Percentiles rank a stretch among this genome's conserved stretches.
phyloP scores from a whole-genome alignment of 345 rosid species.

The Citrus hindsii region DNA sequence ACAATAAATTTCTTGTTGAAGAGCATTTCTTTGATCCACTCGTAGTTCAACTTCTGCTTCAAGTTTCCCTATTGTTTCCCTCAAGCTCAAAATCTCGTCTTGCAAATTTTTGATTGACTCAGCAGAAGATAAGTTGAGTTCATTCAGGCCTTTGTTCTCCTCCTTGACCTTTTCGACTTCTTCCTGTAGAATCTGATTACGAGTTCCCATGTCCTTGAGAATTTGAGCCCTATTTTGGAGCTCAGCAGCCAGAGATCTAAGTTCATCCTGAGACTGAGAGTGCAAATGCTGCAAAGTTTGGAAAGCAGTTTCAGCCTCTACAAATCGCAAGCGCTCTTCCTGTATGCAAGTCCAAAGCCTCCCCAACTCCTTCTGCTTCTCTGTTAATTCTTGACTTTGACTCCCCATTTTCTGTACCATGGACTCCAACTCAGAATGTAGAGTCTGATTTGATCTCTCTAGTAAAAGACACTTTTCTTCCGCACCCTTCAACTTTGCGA shows the following conservation, averaged over 20 bases:
- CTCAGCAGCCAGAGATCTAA: conserved; percentile 63
- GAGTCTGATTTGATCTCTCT: conserved; percentile 73
- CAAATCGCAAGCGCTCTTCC: conserved; percentile 78
- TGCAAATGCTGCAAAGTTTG: conserved; percentile 93
- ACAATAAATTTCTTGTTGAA: conserved; percentile 97
- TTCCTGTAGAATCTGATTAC: conserved; percentile 48
- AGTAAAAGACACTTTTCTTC: conserved; percentile 77
- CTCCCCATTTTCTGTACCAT: conserved; percentile 50
- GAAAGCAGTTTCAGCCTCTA: conserved; percentile 98
- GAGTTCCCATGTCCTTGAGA: conserved; percentile 64
- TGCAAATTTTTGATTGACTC: conserved; percentile 60
- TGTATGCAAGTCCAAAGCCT: conserved; percentile 80
- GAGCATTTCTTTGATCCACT: conserved; percentile 87
- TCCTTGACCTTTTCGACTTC: conserved; percentile 54
- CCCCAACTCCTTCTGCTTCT: conserved; percentile 86
- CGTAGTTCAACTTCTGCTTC: conserved; percentile 91
- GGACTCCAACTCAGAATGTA: conserved; percentile 69
- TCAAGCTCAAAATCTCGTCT: conserved; percentile 60
- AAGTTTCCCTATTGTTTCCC: conserved; percentile 73
- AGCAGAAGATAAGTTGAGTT: conserved; percentile 69
- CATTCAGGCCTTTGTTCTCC: conserved; percentile 55
- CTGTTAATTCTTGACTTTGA: conserved; percentile 73
- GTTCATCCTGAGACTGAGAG: conserved; percentile 95
- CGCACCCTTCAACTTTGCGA: conserved; percentile 61
- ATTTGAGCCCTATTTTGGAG: conserved; percentile 55